Conservation (phyloP, 176 grass and related monocot species). For the Raddia distichophylla region DNA sequence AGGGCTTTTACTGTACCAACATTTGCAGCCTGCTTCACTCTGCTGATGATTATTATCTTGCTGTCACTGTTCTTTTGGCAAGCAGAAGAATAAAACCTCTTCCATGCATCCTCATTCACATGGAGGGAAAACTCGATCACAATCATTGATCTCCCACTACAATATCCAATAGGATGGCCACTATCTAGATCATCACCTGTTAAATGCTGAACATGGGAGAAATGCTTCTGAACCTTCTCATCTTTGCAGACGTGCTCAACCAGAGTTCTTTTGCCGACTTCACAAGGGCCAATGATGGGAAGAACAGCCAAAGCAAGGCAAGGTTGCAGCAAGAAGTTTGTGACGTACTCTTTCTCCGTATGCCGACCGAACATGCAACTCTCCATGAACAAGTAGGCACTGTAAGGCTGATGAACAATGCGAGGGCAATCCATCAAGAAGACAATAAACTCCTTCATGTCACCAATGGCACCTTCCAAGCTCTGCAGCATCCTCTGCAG, state of each 20-base stretch:
- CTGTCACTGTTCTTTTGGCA: neutral
- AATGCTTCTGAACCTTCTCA: neutral
- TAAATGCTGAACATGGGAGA: neutral
- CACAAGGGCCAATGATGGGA: neutral
- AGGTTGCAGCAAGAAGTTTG: neutral
- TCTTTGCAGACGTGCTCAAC: conserved; percentile 1
- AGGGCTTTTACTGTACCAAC: neutral
- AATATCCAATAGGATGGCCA: neutral
- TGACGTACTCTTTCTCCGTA: neutral
- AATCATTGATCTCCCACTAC: neutral
- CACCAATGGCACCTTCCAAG: neutral
- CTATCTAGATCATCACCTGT: neutral
- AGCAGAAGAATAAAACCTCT: neutral
- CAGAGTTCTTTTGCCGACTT: neutral
- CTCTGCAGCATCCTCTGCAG: neutral
- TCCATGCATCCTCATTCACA: neutral
- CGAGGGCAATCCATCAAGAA: conserved; percentile 16
- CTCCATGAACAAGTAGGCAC: neutral
- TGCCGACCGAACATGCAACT: conserved; percentile 20
- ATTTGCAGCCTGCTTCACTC: neutral
- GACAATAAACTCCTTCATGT: conserved; percentile 8
- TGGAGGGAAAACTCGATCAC: neutral
- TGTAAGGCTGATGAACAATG: conserved; percentile 1
- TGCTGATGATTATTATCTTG: neutral
- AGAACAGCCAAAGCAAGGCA: neutral